These are phyloP conservation scores for Exsudoporus frostii DNA, from an alignment of 768 basidiomycete genomes.

Conservation along the genomic window DNA sequence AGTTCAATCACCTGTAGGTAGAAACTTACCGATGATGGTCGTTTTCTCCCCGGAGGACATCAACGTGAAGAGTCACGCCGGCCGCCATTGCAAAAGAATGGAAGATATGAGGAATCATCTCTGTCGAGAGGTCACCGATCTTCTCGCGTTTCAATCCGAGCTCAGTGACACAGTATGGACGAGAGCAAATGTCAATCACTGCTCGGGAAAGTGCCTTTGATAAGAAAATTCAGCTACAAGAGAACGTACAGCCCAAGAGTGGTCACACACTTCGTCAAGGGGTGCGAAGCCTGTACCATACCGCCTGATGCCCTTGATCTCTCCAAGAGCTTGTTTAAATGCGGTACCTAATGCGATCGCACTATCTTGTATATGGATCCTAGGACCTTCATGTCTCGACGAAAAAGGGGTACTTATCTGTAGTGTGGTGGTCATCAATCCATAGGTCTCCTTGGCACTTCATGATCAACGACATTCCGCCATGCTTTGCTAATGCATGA, in stretches of 20 bases:
- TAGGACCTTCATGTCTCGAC: conserved; percentile 16
- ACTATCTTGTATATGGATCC: conserved; percentile 64
- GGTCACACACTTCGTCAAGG: conserved; percentile 78
- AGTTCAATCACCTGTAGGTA: neutral
- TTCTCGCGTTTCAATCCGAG: conserved; percentile 86
- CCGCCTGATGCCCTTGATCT: conserved; percentile 88
- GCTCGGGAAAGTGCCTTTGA: conserved; percentile 87
- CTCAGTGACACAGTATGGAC: conserved; percentile 93
- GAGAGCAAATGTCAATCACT: conserved; percentile 97
- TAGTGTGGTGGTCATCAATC: conserved; percentile 99
- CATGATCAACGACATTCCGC: conserved; percentile 87
- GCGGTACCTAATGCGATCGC: conserved; percentile 85
- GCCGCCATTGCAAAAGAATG: conserved; percentile 98
- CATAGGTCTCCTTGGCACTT: conserved; percentile 93
- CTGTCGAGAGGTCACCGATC: conserved; percentile 91
- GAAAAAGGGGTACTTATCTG: conserved; percentile 70
- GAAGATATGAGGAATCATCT: conserved; percentile 98
- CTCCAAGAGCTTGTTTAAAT: conserved; percentile 93
- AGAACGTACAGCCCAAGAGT: neutral
- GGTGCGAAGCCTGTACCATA: conserved; percentile 98
- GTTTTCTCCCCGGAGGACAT: conserved; percentile 92
- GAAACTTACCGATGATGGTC: conserved; percentile 88
- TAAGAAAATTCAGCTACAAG: neutral
- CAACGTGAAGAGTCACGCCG: conserved; percentile 90
- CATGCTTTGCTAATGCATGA: conserved; percentile 94